Evolutionary conservation across 2,329 filamentous ascomycete species (phyloP), one percentile per base, ranked within the genome.

Genomic region (Colletotrichum chrysophilum): DNA sequence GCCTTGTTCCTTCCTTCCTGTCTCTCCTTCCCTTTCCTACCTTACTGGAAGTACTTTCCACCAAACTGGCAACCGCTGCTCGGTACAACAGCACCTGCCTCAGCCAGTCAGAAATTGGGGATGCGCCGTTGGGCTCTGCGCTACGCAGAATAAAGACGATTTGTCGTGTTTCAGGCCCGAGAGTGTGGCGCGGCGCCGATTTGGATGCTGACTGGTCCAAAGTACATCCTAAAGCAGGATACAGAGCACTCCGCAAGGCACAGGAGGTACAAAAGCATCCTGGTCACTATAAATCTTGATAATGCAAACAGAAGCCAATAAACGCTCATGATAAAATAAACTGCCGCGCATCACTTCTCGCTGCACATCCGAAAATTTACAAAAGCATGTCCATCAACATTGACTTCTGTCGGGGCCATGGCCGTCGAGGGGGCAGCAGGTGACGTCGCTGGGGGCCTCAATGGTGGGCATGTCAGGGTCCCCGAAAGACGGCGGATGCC

Each of bases 371-470:
- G 21, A 32, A 58, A 66, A 36, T 26, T 52, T 52, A 52, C 43
- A 65, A 65, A 70, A 62, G 12, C 61, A 36, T 62, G 65, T 73
- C 30, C 24, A 64, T 58, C 56, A 74, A 58, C 66, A 65, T 28
- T 38, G 64, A 24, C 26, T 72, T 75, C 32, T 67, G 56, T 58
- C 55, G 38, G 62, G 36, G 52, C 71, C 38, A n/a, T 62, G 55
- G 65, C 34, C 26, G 18, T 58, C 55, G 26, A 34, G 65, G 32
- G 30, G 60, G 18, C 38, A 43, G 38, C 38, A 43, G 70, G 70
- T 76, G 74, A 76, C 64, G 74, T 76, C 74, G 74, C 70, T 48
- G 65, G 52, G 73, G 73, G 64, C 43, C 64, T 58, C 38, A 21
- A 30, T 69, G 66, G 43, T 75, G 61, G 68, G 55, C 72, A 18